These are phyloP conservation scores for Acanthamoeba triangularis DNA, from an alignment of 208 protist genomes.

Conservation along the genomic window DNA sequence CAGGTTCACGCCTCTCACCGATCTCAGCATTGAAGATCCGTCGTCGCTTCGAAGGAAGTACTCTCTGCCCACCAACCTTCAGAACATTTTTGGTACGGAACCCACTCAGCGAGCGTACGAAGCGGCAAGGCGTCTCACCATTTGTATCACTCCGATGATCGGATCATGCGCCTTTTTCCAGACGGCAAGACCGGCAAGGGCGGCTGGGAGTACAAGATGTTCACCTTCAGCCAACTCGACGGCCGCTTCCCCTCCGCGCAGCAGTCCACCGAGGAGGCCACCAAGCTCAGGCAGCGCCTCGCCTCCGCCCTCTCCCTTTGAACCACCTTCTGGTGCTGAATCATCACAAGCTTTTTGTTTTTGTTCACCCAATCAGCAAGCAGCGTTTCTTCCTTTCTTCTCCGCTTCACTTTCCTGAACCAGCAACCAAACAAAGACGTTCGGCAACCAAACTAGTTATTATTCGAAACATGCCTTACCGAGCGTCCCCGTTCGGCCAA, in stretches of 20 bases:
- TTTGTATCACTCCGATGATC: too few relatives aligned
- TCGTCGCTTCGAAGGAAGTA: conserved; percentile 55
- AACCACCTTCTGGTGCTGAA: too few relatives aligned
- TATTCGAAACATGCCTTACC: neutral
- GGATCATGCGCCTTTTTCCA: neutral
- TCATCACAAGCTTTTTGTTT: neutral
- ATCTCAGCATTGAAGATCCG: conserved; percentile 26
- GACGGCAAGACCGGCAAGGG: conserved; percentile 3
- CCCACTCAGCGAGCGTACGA: neutral
- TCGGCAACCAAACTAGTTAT: too few relatives aligned
- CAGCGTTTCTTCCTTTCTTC: neutral
- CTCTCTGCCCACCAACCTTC: conserved; percentile 11
- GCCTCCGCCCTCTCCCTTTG: neutral
- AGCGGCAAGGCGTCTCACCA: neutral
- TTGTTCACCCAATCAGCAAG: neutral
- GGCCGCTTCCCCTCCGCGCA: neutral
- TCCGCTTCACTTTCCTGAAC: neutral
- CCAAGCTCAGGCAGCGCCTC: conserved; percentile 18
- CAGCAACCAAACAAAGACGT: too few relatives aligned
- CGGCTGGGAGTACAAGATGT: conserved; percentile 72
- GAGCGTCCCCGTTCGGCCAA: neutral
- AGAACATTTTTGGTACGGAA: conserved; percentile 2
- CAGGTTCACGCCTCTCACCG: conserved; percentile 34
- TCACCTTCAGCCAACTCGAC: conserved; percentile 32
- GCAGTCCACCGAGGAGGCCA: neutral